Evolutionary conservation across 2,329 filamentous ascomycete genomes (phyloP), one percentile per base, ranked within the genome.

Genomic region (Parastagonospora nodorum): DNA sequence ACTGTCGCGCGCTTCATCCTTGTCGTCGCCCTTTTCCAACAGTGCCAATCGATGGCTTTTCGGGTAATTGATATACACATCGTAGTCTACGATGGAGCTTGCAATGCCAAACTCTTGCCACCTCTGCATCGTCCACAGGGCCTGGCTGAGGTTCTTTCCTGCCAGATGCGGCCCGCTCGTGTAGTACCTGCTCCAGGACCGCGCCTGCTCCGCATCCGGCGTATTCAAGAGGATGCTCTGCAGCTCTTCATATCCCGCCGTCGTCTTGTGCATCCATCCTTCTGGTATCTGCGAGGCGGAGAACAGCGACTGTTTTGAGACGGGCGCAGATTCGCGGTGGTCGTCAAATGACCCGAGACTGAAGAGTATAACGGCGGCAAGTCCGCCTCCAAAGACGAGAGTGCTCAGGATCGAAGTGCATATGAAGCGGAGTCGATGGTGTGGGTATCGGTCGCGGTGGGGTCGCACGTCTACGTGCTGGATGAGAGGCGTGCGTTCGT

Each of bases 401-500:
- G 57, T 50, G 32, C 62, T 53, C 6, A 80, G 67, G 16, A 82
- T 79, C 49, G 89, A 77, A 36, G 84, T 88, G 68, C 85, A 89
- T 71, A 88, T 84, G 50, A 86, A 84, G 43, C 87, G 85, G 39
- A 86, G 69, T 27, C 80, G 82, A 58, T 82, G 78, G 60, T 88
- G 84, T 6, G 72, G 69, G 50, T 77, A 77, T 40, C 74, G 71
- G 48, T 72, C 68, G 86, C 60, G 85, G 78, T 62, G 78, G 77
- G 52, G 78, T 76, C 55, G 81, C 71, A 51, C 78, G 78, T 60
- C 80, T 51, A 89, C 83, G 44, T 82, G 85, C 63, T 85, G 80
- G 55, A 90, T 81, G 61, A 91, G 80, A 50, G 88, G 88, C 43
- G 86, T 88, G 49, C 77, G 78, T 76, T 90, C 87, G 69, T 77